These are phyloP conservation scores for Mortierella hygrophila DNA, from an alignment of 192 early-diverging fungal genomes.

Conservation along the genomic window DNA sequence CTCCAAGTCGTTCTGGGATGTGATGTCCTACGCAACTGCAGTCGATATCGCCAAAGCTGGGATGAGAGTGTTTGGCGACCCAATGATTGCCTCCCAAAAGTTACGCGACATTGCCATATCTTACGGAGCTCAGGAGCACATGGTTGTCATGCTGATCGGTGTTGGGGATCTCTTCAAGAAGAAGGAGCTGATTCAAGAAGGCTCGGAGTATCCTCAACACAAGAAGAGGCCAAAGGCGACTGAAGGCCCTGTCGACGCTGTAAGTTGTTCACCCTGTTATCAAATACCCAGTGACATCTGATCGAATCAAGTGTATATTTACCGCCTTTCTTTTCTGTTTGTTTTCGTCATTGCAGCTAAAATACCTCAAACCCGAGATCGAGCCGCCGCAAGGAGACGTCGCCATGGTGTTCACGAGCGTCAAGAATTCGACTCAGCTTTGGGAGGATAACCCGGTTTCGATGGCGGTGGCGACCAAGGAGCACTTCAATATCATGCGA, in stretches of 20 bases:
- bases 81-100: conserved; percentile 83
- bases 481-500: conserved; percentile 88
- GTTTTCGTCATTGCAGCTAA: conserved; percentile 14
- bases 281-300: too few relatives aligned
- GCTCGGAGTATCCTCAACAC: conserved; percentile 44
- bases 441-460: conserved; percentile 89
- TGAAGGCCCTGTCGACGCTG: conserved; percentile 68
- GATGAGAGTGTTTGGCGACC: conserved; percentile 66
- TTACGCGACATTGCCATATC: conserved; percentile 90
- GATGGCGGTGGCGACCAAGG: conserved; percentile 89
- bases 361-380: conserved; percentile 79
- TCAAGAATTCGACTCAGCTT: conserved; percentile 90
- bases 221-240: conserved; percentile 60
- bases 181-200: conserved; percentile 28
- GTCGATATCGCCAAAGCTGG: conserved; percentile 89
- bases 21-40: conserved; percentile 82
- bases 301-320: neutral
- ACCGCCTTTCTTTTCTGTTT: neutral
- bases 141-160: conserved; percentile 93
- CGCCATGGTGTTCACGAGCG: conserved; percentile 92
- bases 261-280: conserved; percentile 38
- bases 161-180: conserved; percentile 83
- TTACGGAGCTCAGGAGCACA: conserved; percentile 80
- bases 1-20: conserved; percentile 82
- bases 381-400: conserved; percentile 86